phyloP scores from a whole-genome alignment of 139 green algal genomes.

The Spirogloea muscicola region DNA sequence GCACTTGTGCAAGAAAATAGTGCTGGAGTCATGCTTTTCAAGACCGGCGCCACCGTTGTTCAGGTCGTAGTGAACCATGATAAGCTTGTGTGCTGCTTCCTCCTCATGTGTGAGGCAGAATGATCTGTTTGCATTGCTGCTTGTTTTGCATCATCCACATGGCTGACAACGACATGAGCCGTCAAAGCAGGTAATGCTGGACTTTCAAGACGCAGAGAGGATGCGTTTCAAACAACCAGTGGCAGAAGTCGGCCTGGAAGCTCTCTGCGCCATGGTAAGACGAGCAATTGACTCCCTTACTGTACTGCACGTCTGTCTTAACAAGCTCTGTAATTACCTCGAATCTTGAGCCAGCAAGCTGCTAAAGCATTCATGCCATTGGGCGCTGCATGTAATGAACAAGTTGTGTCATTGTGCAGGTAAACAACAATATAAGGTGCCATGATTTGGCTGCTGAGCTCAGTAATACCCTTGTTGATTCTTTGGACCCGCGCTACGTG shows the following conservation, averaged over 20 bases:
- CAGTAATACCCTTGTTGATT: slow-evolving; percentile 34
- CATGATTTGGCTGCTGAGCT: slow-evolving; percentile 40
- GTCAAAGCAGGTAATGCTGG: slow-evolving; percentile 28
- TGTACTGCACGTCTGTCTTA: too few species aligned
- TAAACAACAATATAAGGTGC: slow-evolving; percentile 47
- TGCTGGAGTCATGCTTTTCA: slow-evolving; percentile 53
- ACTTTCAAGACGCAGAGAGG: slow-evolving; percentile 36
- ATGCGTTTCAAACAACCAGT: slow-evolving; percentile 21
- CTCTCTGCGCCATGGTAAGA: slow-evolving; percentile 45
- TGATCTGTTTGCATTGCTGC: too few species aligned
- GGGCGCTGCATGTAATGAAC: background rate
- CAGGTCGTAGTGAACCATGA: too few species aligned
- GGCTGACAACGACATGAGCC: too few species aligned
- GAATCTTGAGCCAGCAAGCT: background rate
- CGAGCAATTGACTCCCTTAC: too few species aligned
- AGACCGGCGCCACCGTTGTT: slow-evolving; percentile 22
- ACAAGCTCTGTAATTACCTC: background rate
- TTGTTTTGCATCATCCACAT: too few species aligned
- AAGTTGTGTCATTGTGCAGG: slow-evolving; percentile 11
- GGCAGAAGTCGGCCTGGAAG: slow-evolving; percentile 29
- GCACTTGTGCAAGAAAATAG: slow-evolving; percentile 54
- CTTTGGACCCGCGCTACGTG: slow-evolving; percentile 8
- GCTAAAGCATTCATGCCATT: background rate
- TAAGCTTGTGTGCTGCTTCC: too few species aligned
- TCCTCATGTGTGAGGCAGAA: too few species aligned